A percentile compares a stretch with the other conserved stretches of the same genome.
These are phyloP conservation scores for Geranium incanum DNA, from an alignment of 441 rosid species.

Conservation along the genomic window DNA sequence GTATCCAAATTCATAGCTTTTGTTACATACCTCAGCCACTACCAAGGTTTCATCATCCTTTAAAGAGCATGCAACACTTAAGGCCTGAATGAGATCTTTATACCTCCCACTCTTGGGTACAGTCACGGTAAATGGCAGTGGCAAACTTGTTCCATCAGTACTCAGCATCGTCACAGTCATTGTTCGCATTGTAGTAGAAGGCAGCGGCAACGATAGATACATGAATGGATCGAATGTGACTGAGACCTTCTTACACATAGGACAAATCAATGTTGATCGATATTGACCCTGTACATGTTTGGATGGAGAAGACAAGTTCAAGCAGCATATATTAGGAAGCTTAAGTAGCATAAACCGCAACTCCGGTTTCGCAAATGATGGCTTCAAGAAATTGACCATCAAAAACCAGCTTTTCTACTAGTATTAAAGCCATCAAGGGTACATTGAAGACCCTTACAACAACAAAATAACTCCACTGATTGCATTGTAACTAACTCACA, in stretches of 20 bases:
- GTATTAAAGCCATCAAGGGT: background rate
- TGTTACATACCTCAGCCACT: conserved; percentile 58
- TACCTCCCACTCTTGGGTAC: conserved; percentile 60
- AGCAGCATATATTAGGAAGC: conserved; percentile 6
- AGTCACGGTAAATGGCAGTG: conserved; percentile 42
- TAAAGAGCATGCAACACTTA: conserved; percentile 55
- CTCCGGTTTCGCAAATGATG: background rate
- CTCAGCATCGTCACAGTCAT: conserved; percentile 60
- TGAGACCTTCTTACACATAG: conserved; percentile 61
- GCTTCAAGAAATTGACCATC: background rate
- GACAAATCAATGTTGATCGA: conserved; percentile 73
- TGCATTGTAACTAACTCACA: conserved; percentile 15
- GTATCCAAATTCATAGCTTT: background rate
- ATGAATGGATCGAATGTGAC: conserved; percentile 72
- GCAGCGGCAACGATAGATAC: conserved; percentile 66
- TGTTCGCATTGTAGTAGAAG: conserved; percentile 56
- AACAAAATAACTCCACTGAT: conserved; percentile 9
- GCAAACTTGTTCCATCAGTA: conserved; percentile 43
- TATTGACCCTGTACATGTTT: conserved; percentile 53
- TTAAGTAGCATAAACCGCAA: background rate
- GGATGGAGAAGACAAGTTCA: conserved; percentile 10
- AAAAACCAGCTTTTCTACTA: background rate
- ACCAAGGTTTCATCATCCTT: conserved; percentile 53
- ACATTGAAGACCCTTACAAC: background rate
- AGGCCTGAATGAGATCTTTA: conserved; percentile 58